These are phyloP conservation scores for Ramalina intermedia DNA, from an alignment of 495 filamentous ascomycete species.

Conservation along the genomic window DNA sequence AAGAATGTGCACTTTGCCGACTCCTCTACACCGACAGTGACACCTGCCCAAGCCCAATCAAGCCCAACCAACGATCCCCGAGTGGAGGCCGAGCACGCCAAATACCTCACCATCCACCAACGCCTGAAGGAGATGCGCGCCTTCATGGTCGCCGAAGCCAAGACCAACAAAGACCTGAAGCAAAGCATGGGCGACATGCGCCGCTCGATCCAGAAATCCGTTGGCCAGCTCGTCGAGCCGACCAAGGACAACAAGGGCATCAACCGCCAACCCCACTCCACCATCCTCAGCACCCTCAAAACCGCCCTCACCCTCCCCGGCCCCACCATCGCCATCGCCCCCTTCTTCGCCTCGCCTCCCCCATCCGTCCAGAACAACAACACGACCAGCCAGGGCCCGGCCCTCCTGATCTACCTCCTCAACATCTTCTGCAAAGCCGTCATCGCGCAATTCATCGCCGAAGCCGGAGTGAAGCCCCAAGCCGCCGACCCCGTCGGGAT, in stretches of 20 bases:
- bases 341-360: constrained; percentile 45
- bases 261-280: constrained; percentile 29
- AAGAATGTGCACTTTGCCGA: not conserved
- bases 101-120: constrained; percentile 56
- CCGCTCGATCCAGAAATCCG: constrained; percentile 50
- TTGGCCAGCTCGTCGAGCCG: constrained; percentile 58
- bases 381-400: constrained; percentile 32
- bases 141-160: constrained; percentile 31
- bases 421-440: constrained; percentile 70
- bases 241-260: constrained; percentile 42
- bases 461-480: constrained; percentile 52
- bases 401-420: constrained; percentile 65
- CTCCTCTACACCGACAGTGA: constrained; percentile 2
- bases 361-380: constrained; percentile 28
- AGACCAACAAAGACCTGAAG: constrained; percentile 44
- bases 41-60: constrained; percentile 9
- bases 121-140: constrained; percentile 58
- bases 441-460: constrained; percentile 59
- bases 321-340: constrained; percentile 48
- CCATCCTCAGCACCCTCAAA: constrained; percentile 5
- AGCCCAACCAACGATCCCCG: constrained; percentile 15
- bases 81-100: constrained; percentile 33
- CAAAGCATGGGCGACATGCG: constrained; percentile 58
- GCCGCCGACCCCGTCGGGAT: constrained; percentile 76
- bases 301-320: constrained; percentile 18